A percentile compares a stretch with the other conserved stretches of the same genome.
Evolutionary conservation across 2,329 filamentous ascomycete species (phyloP).

Genomic region (Ophiostoma piceae): DNA sequence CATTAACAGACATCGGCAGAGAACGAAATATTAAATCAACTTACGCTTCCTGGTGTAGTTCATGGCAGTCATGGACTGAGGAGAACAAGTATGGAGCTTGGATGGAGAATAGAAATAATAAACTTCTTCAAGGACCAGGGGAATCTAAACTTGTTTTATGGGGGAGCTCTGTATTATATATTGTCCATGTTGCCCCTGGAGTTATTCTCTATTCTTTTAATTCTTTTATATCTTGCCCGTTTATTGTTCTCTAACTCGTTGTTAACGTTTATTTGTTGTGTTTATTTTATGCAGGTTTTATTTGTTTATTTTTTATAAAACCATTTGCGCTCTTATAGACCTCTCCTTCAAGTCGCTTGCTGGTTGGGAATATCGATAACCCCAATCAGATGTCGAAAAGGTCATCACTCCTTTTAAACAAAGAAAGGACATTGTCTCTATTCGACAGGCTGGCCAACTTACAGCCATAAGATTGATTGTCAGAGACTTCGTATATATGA

Average conservation of each 20-base stretch:
- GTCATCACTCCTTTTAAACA: too few species aligned
- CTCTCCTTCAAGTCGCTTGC: too few species aligned
- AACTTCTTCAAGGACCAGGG: neutral
- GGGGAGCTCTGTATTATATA: neutral
- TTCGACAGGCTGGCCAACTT: too few species aligned
- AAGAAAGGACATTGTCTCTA: too few species aligned
- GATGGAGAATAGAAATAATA: neutral
- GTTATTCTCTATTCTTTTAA: neutral
- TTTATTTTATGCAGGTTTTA: neutral
- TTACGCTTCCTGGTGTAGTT: conserved; percentile 38
- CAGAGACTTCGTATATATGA: too few species aligned
- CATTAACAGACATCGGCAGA: neutral
- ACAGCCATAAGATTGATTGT: too few species aligned
- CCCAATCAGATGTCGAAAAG: too few species aligned
- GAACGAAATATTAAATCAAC: neutral
- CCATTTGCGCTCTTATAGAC: too few species aligned
- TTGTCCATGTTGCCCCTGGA: neutral
- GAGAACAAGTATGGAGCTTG: neutral
- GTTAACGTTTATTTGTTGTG: neutral
- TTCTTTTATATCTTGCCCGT: neutral
- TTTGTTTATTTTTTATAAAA: too few species aligned
- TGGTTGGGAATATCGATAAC: too few species aligned
- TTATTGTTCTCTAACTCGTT: neutral
- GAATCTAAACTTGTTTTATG: neutral
- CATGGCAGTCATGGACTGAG: conserved; percentile 28